A percentile compares a stretch with the other conserved stretches of the same genome.
These are phyloP conservation scores for Cystobasidium ongulense DNA, from an alignment of 768 basidiomycete genomes.

Conservation along the genomic window DNA sequence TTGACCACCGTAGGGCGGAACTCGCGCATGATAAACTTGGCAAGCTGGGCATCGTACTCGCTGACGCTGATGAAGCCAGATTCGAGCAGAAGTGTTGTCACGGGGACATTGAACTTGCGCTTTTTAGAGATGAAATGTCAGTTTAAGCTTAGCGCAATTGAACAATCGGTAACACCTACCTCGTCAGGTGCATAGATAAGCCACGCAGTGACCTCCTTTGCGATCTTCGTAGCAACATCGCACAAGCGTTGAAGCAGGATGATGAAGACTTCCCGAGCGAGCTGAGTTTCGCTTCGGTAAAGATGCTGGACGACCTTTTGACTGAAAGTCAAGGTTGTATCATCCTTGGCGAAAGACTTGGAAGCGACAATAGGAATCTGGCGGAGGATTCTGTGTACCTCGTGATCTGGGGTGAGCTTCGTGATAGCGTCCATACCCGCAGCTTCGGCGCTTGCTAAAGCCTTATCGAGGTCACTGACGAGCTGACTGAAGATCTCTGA, in stretches of 20 bases:
- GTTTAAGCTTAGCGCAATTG: background rate
- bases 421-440: slow-evolving; percentile 60
- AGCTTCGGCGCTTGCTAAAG: slow-evolving; percentile 58
- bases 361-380: slow-evolving; percentile 75
- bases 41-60: slow-evolving; percentile 81
- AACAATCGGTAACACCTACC: slow-evolving; percentile 50
- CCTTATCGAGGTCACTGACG: slow-evolving; percentile 65
- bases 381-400: slow-evolving; percentile 72
- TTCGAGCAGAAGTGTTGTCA: slow-evolving; percentile 77
- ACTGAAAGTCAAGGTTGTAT: slow-evolving; percentile 82
- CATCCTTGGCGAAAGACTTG: slow-evolving; percentile 67
- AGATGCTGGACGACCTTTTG: slow-evolving; percentile 93
- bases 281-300: slow-evolving; percentile 75
- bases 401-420: slow-evolving; percentile 69
- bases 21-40: slow-evolving; percentile 71
- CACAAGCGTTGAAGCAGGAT: slow-evolving; percentile 81
- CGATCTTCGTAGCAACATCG: slow-evolving; percentile 78
- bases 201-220: slow-evolving; percentile 95
- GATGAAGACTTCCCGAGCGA: slow-evolving; percentile 89
- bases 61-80: slow-evolving; percentile 67
- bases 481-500: slow-evolving; percentile 68
- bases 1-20: slow-evolving; percentile 66
- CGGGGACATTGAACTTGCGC: slow-evolving; percentile 94
- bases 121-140: slow-evolving; percentile 43
- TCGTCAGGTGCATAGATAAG: slow-evolving; percentile 92